phyloP scores from a whole-genome alignment of 257 asterid genomes.

The Plectranthus barbatus region DNA sequence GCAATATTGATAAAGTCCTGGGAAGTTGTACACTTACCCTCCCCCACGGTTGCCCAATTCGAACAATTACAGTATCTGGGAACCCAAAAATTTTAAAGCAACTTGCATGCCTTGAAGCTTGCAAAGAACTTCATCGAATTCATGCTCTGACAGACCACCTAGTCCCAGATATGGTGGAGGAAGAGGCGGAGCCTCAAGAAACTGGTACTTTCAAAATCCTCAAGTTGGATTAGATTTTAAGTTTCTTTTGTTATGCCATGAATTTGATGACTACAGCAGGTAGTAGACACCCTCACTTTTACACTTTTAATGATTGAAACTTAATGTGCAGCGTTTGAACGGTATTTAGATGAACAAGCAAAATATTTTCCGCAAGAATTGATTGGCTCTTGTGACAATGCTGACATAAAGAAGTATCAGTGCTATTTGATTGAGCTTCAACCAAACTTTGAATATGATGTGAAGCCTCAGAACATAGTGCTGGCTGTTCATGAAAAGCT shows the following conservation, averaged over 20 bases:
- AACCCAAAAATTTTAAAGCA: conserved; percentile 39
- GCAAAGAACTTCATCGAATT: conserved; percentile 66
- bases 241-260: background rate
- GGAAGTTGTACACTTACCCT: conserved; percentile 43
- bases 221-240: background rate
- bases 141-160: conserved; percentile 62
- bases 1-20: conserved; percentile 33
- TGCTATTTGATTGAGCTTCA: conserved; percentile 48
- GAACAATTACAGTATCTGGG: conserved; percentile 31
- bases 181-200: conserved; percentile 38
- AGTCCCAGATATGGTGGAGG: conserved; percentile 64
- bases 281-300: background rate
- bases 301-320: background rate
- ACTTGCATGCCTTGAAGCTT: conserved; percentile 77
- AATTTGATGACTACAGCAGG: background rate
- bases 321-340: conserved; percentile 31
- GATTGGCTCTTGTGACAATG: conserved; percentile 23
- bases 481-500: conserved; percentile 48
- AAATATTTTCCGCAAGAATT: conserved; percentile 56
- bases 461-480: conserved; percentile 36
- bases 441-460: conserved; percentile 20
- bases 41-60: conserved; percentile 66
- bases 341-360: conserved; percentile 28
- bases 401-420: conserved; percentile 20
- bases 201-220: conserved; percentile 24